Evolutionary conservation across 768 basidiomycete species (phyloP), one percentile per base, ranked within the genome.

Genomic region (Galerina sulciceps): DNA sequence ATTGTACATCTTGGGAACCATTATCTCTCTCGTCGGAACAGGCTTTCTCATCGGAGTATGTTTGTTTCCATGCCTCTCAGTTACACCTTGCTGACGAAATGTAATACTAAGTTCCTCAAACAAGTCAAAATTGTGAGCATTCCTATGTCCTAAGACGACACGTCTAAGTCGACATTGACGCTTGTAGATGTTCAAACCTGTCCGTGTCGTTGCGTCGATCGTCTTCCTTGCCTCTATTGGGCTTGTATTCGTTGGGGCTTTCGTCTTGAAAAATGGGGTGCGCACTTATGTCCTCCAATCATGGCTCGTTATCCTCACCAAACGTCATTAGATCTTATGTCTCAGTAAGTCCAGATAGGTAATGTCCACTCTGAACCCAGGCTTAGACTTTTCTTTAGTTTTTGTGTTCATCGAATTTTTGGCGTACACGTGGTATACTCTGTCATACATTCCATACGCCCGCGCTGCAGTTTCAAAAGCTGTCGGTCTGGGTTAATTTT

Each of bases 381-480:
- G 50, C 47, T 11, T 38, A 54, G 61, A 22, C 17, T 23, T 20
- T 53, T 31, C 38, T 41, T 45, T 74, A 93, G 92, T 94, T 57
- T 93, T 97, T 71, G 95, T 97, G 58, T 81, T 96, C 74, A 78
- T 97, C 72, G 88, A 96, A 73, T 96, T 92, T 73, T 80, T 96
- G 57, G 95, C 94, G 6, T 96, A 90, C 74, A 86, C 89, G 18
- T 97, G 94, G 94, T 96, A 91, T 71, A 86, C 83, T 50, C 75
- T 91, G 31, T 90, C 88, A 6, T 97, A 96, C 76, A 93, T 98
- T 65, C 95, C 95, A 2, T 96, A 96, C 66, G 95, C 95, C 2
- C 84, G 94, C 54, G 70, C 85, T 1, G 88, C 88, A 11, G 84
- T 92, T 42, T 77, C 84, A 58, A 92, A 85, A 71, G 70, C 85